phyloP scores from a whole-genome alignment of 176 grass and related monocot species.

The Luzula sylvatica region DNA sequence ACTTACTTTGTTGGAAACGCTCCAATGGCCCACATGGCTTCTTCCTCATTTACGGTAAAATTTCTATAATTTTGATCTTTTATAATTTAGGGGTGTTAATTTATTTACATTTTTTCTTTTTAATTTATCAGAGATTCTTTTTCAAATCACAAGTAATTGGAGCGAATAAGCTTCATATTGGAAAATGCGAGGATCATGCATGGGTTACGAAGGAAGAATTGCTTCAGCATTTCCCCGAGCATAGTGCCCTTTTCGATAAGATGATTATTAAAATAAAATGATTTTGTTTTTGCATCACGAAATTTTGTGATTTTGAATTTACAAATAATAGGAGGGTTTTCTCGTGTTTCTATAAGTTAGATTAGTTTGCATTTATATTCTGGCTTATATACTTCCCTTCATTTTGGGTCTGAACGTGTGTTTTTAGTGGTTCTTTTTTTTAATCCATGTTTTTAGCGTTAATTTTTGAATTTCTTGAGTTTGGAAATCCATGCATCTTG shows the following conservation, averaged over 20 bases:
- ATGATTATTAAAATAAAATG: conserved; percentile 51
- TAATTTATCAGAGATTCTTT: conserved; percentile 60
- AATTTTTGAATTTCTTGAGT: background rate
- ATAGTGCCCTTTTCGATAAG: conserved; percentile 54
- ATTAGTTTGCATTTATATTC: background rate
- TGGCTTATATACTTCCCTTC: background rate
- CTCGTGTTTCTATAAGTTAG: conserved; percentile 1
- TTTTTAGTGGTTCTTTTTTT: too few relatives aligned
- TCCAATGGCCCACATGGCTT: conserved; percentile 83
- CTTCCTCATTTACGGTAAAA: conserved; percentile 53
- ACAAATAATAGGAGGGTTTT: background rate
- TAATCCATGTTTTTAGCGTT: background rate
- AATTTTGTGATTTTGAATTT: conserved; percentile 7
- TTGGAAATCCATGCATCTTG: too few relatives aligned
- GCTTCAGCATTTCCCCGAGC: conserved; percentile 62
- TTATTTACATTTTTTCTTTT: too few relatives aligned
- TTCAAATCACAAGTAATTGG: conserved; percentile 96
- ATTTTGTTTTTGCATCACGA: background rate
- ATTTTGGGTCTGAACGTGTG: too few relatives aligned
- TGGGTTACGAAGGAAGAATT: conserved; percentile 97
- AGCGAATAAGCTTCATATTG: conserved; percentile 34
- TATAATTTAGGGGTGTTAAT: too few relatives aligned
- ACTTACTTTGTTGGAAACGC: conserved; percentile 97
- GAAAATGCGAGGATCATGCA: conserved; percentile 58
- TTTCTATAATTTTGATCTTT: background rate